Base-by-base conservation (phyloP, 257 asterid species). In the Solanum bulbocastanum region DNA sequence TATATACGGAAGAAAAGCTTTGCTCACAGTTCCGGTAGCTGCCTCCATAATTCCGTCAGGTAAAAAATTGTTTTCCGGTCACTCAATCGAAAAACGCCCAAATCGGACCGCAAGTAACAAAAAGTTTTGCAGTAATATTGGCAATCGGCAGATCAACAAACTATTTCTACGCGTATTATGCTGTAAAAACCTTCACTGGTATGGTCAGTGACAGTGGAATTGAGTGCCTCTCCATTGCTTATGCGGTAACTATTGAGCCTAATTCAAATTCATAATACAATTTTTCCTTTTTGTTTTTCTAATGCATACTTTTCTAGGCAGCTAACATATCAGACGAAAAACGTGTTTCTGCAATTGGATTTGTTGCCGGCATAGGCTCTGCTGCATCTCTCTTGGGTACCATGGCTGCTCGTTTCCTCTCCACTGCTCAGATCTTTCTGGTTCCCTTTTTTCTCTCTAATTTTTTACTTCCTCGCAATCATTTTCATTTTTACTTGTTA, bases 311-410 rank as follows among this genome's bases (percentile, higher is more conserved):
- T n/a, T 73, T 39, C 36, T 86, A 93, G 95, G 95, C 97, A 12
- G 97, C 92, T 32, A 94, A 89, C 32, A 92, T 93, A 60, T 83
- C 94, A 0, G 94, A 93, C 87, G 92, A 90, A 46, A 94, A 92
- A 66, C 93, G 95, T 4, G 93, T 92, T 10, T 86, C 93, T 15
- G 94, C 94, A 4, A 91, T 94, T 42, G 97, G 95, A 66, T 33
- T 91, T 11, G 86, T 93, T 84, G 91, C 94, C 12, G 94, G 95
- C 6, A 90, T 92, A 44, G 90, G 91, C 4, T 76, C 94, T 1
- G 94, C 91, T 5, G 94, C 97, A 36, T 91, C 90, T 14, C 92
- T 94, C n/a, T 88, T 90, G 33, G 94, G 95, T 74, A 94, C 95
- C 82, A 65, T 94, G 58, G 88, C 92, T 3, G 94, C 95, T 72